A percentile compares a stretch with the other conserved stretches of the same genome.
Conservation (phyloP, 345 rosid species). For the Gossypium raimondii region DNA sequence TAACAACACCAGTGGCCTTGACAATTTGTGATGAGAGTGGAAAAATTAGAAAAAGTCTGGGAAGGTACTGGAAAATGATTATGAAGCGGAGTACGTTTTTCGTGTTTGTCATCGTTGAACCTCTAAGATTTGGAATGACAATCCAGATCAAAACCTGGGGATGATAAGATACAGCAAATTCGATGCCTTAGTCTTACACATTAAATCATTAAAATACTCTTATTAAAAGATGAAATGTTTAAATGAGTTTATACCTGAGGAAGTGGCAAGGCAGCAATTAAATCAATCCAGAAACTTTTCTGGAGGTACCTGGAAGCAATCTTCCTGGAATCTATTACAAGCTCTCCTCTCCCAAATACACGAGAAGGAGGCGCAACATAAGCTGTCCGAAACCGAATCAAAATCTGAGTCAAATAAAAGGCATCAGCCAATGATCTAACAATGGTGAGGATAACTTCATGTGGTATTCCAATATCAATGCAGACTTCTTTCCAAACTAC, state of each 20-base stretch:
- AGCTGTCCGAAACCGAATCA: slow-evolving; percentile 67
- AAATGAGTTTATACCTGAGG: slow-evolving; percentile 53
- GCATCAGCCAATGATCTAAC: slow-evolving; percentile 67
- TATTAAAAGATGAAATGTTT: neutral
- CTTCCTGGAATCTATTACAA: slow-evolving; percentile 61
- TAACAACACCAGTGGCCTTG: slow-evolving; percentile 80
- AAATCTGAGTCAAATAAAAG: slow-evolving; percentile 68
- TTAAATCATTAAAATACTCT: neutral
- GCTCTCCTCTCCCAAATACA: slow-evolving; percentile 89
- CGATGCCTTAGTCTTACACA: neutral
- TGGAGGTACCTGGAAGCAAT: slow-evolving; percentile 57
- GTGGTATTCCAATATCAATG: slow-evolving; percentile 49
- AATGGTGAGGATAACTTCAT: slow-evolving; percentile 56
- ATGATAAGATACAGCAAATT: neutral
- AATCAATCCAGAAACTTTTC: slow-evolving; percentile 64
- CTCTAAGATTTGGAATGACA: slow-evolving; percentile 60
- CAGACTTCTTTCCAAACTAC: slow-evolving; percentile 44
- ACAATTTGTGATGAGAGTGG: slow-evolving; percentile 79
- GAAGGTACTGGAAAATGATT: slow-evolving; percentile 75
- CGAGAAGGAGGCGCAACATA: slow-evolving; percentile 85
- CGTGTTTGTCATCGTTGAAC: slow-evolving; percentile 77
- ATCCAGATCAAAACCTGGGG: slow-evolving; percentile 82
- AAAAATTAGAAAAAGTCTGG: slow-evolving; percentile 61
- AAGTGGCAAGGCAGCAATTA: slow-evolving; percentile 74
- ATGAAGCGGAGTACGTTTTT: slow-evolving; percentile 80